Percentiles rank a stretch among this genome's conserved stretches.
Evolutionary conservation across 2,329 filamentous ascomycete genomes (phyloP).

Genomic region (Alternaria rosae): DNA sequence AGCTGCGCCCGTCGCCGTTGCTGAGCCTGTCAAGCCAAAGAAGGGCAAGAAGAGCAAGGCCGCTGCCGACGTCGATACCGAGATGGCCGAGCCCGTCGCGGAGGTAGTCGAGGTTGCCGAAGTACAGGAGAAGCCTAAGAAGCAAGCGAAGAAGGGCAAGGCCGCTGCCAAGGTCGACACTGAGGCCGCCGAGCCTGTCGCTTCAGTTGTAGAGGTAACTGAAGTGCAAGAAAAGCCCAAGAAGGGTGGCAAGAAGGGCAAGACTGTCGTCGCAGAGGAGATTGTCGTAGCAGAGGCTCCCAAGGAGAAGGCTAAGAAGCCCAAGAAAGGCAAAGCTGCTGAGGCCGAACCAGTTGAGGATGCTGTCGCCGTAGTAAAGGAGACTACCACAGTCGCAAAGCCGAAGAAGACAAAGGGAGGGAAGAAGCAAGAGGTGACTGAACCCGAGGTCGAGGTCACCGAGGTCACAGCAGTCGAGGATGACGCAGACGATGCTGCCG

Average conservation of each 20-base stretch:
- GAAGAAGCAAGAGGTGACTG: slow-evolving; percentile 25
- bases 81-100: slow-evolving; percentile 11
- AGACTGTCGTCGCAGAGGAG: slow-evolving; percentile 16
- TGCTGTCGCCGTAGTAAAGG: slow-evolving; percentile 10
- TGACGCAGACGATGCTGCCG: slow-evolving; percentile 29
- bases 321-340: slow-evolving; percentile 27
- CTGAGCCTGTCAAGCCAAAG: slow-evolving; percentile 30
- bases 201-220: slow-evolving; percentile 7
- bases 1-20: slow-evolving; percentile 24
- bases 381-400: slow-evolving; percentile 20
- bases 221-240: slow-evolving; percentile 21
- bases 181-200: slow-evolving; percentile 11
- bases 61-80: slow-evolving; percentile 14
- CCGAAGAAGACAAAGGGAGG: slow-evolving; percentile 25
- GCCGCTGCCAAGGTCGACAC: neutral
- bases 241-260: slow-evolving; percentile 28
- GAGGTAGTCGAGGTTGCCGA: slow-evolving; percentile 9
- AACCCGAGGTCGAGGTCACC: slow-evolving; percentile 21
- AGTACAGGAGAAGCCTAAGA: slow-evolving; percentile 23
- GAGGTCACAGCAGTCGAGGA: slow-evolving; percentile 20
- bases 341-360: slow-evolving; percentile 24
- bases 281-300: slow-evolving; percentile 17
- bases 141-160: slow-evolving; percentile 28
- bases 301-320: slow-evolving; percentile 31
- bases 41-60: slow-evolving; percentile 50